Base-by-base conservation (phyloP, 371 early-diverging fungal genomes). In the Mucor sp. region DNA sequence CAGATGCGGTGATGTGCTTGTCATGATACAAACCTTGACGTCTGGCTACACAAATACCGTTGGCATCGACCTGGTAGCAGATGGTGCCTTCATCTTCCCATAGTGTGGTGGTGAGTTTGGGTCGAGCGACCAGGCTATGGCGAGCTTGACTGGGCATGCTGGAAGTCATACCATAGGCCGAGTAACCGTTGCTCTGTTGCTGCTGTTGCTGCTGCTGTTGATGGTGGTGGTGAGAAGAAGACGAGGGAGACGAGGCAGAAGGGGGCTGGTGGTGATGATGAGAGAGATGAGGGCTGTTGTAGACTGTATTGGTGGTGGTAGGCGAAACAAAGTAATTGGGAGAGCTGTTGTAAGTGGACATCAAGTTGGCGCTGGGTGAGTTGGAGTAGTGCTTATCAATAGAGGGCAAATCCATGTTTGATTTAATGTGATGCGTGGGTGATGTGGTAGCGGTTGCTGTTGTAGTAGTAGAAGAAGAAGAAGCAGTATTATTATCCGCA, bases 31-130 rank as follows among this genome's bases (percentile, higher is more conserved):
- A 19, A 90, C 90, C 91, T 69, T 87, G 86, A 67, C 94, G 84
- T 66, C 94, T 81, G 23, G 92, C 93, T 14, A 93, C 91, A 67
- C 91, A 91, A n/a, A 92, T 89, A 5, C 91, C 90, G 69, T 88
- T 87, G 47, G 90, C 90, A 78, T 93, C 94, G 48, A 93, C 93
- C 67, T 92, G 94, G 67, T 87, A 93, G 65, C 92, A 92, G 58
- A 90, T 82, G 1, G 94, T 93, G 27, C 85, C 84, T 79, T 93
- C 93, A 76, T 93, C 94, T 74, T 93, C 94, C 94, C 94, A 93
- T 60, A 92, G 79, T 3, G 91, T 91, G 4, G 92, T 91, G 6
- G 92, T 91, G 43, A 93, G 80, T 66, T 82, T 83, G 37, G 90
- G 83, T 74, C 87, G 82, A 64, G 87, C 75, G 21, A 47, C 55